Conservation (phyloP, 371 early-diverging fungal species). For the Mucor lusitanicus region DNA sequence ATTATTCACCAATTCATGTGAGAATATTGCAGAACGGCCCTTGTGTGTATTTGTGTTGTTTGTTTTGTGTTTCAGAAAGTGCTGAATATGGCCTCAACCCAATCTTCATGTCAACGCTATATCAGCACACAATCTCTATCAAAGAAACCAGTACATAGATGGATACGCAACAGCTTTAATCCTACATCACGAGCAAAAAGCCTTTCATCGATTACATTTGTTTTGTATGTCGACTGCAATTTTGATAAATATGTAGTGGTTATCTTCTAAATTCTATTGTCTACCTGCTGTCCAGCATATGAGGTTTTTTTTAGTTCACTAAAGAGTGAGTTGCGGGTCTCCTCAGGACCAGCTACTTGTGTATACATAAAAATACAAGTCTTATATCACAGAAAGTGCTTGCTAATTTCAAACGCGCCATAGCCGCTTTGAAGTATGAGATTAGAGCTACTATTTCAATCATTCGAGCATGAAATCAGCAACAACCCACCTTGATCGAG, state of each 20-base stretch:
- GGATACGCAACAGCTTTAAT: neutral
- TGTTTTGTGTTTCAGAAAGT: neutral
- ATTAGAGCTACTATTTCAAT: neutral
- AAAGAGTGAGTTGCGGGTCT: too few relatives aligned
- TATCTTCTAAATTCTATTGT: neutral
- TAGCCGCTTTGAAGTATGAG: too few relatives aligned
- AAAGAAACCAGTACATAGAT: too few relatives aligned
- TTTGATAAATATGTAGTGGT: neutral
- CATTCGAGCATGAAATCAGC: neutral
- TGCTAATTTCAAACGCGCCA: too few relatives aligned
- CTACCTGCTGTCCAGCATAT: neutral
- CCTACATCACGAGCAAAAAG: neutral
- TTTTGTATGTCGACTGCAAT: neutral
- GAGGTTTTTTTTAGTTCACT: too few relatives aligned
- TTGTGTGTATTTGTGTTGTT: neutral
- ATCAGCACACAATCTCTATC: neutral
- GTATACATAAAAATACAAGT: too few relatives aligned
- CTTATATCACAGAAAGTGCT: too few relatives aligned
- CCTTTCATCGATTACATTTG: neutral
- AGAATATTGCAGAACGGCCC: neutral
- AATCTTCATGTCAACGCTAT: neutral
- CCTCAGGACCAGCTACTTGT: too few relatives aligned
- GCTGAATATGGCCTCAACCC: too few relatives aligned
- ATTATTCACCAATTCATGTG: neutral
- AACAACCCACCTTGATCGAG: neutral